phyloP scores from a whole-genome alignment of 2,329 filamentous ascomycete genomes.

The Epichloe aotearoae region DNA sequence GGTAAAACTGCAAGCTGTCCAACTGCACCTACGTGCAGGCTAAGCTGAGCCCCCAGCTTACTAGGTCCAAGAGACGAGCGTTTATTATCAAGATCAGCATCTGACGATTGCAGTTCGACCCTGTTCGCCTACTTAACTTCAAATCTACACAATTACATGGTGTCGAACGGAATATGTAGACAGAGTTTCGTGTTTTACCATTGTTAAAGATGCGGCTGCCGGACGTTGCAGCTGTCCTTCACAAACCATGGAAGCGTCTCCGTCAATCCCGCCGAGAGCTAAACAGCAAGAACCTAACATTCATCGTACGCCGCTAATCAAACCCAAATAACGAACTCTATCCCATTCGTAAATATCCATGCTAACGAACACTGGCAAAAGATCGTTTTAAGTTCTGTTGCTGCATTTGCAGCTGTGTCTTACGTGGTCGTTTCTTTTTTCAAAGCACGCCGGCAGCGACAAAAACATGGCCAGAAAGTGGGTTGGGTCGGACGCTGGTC shows the following conservation, averaged over 20 bases:
- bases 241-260: neutral
- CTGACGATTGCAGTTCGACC: neutral
- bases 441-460: neutral
- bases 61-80: too few relatives aligned
- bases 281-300: slow-evolving; percentile 2
- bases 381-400: slow-evolving; percentile 1
- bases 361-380: neutral
- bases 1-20: neutral
- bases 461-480: neutral
- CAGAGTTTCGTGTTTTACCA: neutral
- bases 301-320: slow-evolving; percentile 7
- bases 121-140: neutral
- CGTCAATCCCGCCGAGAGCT: slow-evolving; percentile 1
- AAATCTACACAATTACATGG: neutral
- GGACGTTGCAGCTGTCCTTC: neutral
- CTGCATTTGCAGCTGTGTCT: neutral
- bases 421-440: neutral
- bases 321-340: neutral
- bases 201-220: neutral
- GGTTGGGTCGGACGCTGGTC: neutral
- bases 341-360: neutral
- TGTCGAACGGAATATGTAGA: neutral
- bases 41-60: too few relatives aligned
- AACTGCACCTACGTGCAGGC: too few relatives aligned
- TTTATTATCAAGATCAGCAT: neutral